phyloP scores from a whole-genome alignment of 2,329 filamentous ascomycete species.

The Aureobasidium sp. region DNA sequence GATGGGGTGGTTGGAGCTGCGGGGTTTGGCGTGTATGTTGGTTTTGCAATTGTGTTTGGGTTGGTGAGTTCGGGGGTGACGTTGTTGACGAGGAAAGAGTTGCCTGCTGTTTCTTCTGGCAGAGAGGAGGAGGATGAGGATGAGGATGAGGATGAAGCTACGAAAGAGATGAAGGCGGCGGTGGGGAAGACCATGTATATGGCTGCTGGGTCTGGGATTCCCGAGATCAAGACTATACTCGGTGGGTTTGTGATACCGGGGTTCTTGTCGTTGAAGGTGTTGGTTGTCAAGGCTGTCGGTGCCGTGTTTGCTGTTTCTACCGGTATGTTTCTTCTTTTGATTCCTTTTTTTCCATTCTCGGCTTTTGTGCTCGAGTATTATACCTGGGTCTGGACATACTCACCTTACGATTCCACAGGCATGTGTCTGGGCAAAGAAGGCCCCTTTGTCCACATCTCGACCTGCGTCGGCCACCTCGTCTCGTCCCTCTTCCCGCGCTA shows the following conservation, averaged over 20 bases:
- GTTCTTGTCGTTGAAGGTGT: conserved; percentile 49
- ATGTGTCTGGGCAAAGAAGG: conserved; percentile 58
- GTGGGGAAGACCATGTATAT: conserved; percentile 51
- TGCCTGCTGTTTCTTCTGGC: conserved; percentile 41
- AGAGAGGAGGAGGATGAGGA: conserved; percentile 29
- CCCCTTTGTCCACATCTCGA: conserved; percentile 55
- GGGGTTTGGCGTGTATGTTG: conserved; percentile 45
- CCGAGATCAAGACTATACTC: conserved; percentile 56
- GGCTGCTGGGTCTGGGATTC: conserved; percentile 53
- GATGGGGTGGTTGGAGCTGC: too few relatives aligned
- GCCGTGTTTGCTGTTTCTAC: conserved; percentile 53
- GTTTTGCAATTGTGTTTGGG: conserved; percentile 44
- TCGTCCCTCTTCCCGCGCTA: conserved; percentile 50
- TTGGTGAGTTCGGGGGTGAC: conserved; percentile 44
- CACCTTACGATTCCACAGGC: too few relatives aligned
- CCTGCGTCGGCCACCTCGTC: conserved; percentile 50
- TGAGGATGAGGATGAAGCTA: conserved; percentile 23
- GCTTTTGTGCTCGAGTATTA: too few relatives aligned
- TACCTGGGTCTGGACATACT: too few relatives aligned
- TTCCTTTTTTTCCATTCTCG: too few relatives aligned
- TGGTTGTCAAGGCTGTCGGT: conserved; percentile 52
- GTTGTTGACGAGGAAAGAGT: conserved; percentile 43
- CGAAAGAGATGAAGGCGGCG: background rate
- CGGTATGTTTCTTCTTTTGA: conserved; percentile 26
- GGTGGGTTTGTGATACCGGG: conserved; percentile 55